Evolutionary conservation across 306 rosid species (phyloP).

Genomic region (Casuarina glauca): DNA sequence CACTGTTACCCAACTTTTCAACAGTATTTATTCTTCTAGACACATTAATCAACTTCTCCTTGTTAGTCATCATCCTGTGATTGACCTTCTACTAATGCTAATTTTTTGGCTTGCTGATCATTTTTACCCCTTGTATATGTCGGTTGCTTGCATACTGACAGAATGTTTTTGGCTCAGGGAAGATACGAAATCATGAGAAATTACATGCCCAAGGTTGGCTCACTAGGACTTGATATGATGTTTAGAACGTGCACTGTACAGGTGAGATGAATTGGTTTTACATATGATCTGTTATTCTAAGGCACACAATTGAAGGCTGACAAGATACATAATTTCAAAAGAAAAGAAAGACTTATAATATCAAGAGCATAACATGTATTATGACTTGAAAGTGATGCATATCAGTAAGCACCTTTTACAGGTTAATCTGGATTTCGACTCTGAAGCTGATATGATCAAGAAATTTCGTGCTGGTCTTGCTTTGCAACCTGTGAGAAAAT

Average conservation of each 20-base stretch:
- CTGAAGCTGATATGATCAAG: conserved; percentile 94
- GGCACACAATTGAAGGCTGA: neutral
- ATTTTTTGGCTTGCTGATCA: neutral
- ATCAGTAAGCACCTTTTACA: conserved; percentile 32
- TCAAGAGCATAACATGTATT: conserved; percentile 12
- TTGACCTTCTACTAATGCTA: conserved; percentile 1
- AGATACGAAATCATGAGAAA: conserved; percentile 88
- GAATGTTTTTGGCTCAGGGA: conserved; percentile 62
- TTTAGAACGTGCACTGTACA: conserved; percentile 99
- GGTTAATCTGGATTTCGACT: conserved; percentile 96
- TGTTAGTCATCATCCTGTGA: neutral
- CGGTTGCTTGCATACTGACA: conserved; percentile 34
- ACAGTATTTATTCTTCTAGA: conserved; percentile 3
- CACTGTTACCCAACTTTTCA: conserved; percentile 13
- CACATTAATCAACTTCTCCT: neutral
- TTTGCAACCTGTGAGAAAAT: conserved; percentile 87
- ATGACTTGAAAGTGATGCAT: conserved; percentile 19
- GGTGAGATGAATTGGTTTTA: conserved; percentile 46
- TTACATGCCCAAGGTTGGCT: conserved; percentile 97
- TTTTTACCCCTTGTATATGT: conserved; percentile 17
- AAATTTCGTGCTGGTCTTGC: conserved; percentile 95
- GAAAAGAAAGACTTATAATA: conserved; percentile 24
- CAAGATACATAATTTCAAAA: conserved; percentile 11
- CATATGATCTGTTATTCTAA: conserved; percentile 12
- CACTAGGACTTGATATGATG: conserved; percentile 99